A percentile compares a stretch with the other conserved stretches of the same genome.
Evolutionary conservation across 805 yeast genomes (phyloP).

Genomic region (Cephaloascus albidus): DNA sequence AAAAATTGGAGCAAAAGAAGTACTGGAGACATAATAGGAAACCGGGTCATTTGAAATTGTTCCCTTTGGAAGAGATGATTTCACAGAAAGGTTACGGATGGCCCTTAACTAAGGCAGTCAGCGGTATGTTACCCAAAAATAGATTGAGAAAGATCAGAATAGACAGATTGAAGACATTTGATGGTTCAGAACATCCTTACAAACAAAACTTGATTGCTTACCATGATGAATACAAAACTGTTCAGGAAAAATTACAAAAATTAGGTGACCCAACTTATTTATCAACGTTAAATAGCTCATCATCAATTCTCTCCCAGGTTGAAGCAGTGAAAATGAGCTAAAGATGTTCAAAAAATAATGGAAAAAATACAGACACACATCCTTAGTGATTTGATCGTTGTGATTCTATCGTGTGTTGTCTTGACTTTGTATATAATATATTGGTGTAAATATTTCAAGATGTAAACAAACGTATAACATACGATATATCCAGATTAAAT

Average conservation of each 20-base stretch:
- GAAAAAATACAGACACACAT: no score
- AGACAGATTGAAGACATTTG: slow-evolving; percentile 78
- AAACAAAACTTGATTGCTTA: slow-evolving; percentile 73
- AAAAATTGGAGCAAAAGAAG: slow-evolving; percentile 67
- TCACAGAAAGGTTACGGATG: slow-evolving; percentile 85
- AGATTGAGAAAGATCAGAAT: slow-evolving; percentile 69
- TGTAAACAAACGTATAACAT: no score
- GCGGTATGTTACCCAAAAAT: slow-evolving; percentile 95
- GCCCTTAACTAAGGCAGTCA: slow-evolving; percentile 76
- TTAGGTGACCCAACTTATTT: slow-evolving; percentile 12
- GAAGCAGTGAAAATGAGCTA: no score
- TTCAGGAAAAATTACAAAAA: slow-evolving; percentile 29
- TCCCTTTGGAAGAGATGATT: slow-evolving; percentile 70
- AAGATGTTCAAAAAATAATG: no score
- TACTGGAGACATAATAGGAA: slow-evolving; percentile 86
- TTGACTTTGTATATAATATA: no score
- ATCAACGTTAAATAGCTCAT: no score
- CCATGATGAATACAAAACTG: slow-evolving; percentile 64
- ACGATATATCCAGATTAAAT: no score
- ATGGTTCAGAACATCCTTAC: slow-evolving; percentile 85
- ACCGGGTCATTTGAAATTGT: slow-evolving; percentile 82
- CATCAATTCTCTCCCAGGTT: no score
- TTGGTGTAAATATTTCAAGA: no score
- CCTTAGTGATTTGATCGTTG: no score
- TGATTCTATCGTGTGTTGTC: no score